Percentiles rank a stretch among this genome's conserved stretches.
These are phyloP conservation scores for Musa itinerans DNA, from an alignment of 176 grass and related monocot genomes.

Conservation along the genomic window DNA sequence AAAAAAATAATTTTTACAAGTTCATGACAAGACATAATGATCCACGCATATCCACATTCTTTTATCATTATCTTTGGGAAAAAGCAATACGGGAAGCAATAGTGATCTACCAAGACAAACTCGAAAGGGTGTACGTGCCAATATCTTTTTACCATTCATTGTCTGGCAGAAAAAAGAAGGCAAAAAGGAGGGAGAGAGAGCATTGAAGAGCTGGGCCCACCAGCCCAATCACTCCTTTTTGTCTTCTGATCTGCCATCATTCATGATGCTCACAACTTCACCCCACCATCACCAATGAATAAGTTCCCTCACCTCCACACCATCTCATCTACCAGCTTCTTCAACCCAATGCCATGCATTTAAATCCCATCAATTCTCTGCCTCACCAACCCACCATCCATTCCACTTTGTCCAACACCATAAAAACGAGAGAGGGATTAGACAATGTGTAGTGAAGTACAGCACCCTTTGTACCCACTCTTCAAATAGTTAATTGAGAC, in stretches of 20 bases:
- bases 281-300: not conserved
- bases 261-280: constrained; percentile 43
- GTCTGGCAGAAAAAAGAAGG: not conserved
- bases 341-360: not conserved
- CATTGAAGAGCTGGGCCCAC: not conserved
- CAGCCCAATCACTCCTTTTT: constrained; percentile 33
- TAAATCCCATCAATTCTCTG: not conserved
- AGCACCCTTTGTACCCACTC: not conserved
- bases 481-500: not conserved
- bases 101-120: too few species aligned
- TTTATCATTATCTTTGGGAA: too few species aligned
- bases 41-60: too few species aligned
- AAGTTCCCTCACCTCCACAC: constrained; percentile 14
- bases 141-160: too few species aligned
- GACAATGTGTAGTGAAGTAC: not conserved
- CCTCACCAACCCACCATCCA: constrained; percentile 17
- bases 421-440: not conserved
- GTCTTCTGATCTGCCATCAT: constrained; percentile 40
- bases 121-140: too few species aligned
- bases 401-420: not conserved
- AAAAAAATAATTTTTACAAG: too few species aligned
- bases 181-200: not conserved
- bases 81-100: too few species aligned
- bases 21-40: too few species aligned
- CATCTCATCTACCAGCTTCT: not conserved